Percentiles rank a stretch among this genome's conserved stretches.
Evolutionary conservation across 768 basidiomycete species (phyloP).

Genomic region (Mycena rosella): DNA sequence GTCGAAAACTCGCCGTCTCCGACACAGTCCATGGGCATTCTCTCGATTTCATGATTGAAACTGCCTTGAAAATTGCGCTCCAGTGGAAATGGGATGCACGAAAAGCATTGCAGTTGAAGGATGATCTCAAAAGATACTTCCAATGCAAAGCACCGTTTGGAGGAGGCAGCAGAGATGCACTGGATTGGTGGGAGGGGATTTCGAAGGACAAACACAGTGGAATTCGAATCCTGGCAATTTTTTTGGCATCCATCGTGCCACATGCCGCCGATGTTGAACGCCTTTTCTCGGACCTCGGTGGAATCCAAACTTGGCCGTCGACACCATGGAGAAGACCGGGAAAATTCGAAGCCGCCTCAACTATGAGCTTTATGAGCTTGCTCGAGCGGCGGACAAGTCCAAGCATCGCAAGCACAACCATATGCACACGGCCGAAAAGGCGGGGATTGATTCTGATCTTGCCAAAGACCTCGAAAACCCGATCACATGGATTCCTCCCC

Average conservation of each 20-base stretch:
- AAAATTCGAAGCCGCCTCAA: slow-evolving; percentile 27
- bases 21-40: slow-evolving; percentile 35
- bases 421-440: slow-evolving; percentile 32
- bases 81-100: too few relatives aligned
- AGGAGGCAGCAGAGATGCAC: slow-evolving; percentile 37
- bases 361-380: not conserved
- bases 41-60: slow-evolving; percentile 38
- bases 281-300: slow-evolving; percentile 40
- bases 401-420: slow-evolving; percentile 34
- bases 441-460: slow-evolving; percentile 30
- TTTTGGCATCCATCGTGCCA: slow-evolving; percentile 35
- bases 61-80: slow-evolving; percentile 38
- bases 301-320: slow-evolving; percentile 34
- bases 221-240: slow-evolving; percentile 34
- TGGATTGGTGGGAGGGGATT: slow-evolving; percentile 46
- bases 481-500: slow-evolving; percentile 30
- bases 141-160: slow-evolving; percentile 40
- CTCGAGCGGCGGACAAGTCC: not conserved
- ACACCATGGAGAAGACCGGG: slow-evolving; percentile 33
- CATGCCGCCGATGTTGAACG: slow-evolving; percentile 41
- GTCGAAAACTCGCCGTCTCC: slow-evolving; percentile 49
- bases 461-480: slow-evolving; percentile 19
- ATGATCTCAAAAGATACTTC: slow-evolving; percentile 43
- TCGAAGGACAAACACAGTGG: too few relatives aligned
- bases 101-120: slow-evolving; percentile 37